phyloP scores from a whole-genome alignment of 2,329 filamentous ascomycete genomes.

The Diaporthe eres region DNA sequence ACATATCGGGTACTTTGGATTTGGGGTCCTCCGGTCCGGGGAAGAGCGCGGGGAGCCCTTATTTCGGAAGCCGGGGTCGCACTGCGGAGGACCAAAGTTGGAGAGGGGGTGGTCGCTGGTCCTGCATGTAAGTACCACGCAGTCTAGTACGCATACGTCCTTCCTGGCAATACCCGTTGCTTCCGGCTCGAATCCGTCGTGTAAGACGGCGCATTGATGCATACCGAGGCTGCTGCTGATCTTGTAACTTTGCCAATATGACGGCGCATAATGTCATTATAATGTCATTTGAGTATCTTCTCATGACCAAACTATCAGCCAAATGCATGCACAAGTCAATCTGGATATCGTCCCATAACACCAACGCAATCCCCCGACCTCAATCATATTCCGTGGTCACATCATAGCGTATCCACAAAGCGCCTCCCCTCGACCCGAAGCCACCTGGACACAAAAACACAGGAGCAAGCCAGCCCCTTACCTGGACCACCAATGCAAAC shows the following conservation, averaged over 20 bases:
- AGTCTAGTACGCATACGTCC: not conserved
- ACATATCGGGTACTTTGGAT: not conserved
- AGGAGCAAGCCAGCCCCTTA: not conserved
- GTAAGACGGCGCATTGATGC: not conserved
- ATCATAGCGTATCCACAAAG: conserved; percentile 9
- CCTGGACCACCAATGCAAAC: not conserved
- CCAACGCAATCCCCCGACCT: conserved; percentile 4
- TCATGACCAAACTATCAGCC: not conserved
- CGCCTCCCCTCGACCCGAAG: not conserved
- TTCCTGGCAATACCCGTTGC: not conserved
- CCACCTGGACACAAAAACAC: not conserved
- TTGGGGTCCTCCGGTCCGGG: conserved; percentile 26
- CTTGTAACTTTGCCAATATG: not conserved
- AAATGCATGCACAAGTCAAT: not conserved
- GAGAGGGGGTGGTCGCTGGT: not conserved
- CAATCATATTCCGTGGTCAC: not conserved
- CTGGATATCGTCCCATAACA: conserved; percentile 31
- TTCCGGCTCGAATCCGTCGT: not conserved
- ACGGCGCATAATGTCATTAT: conserved; percentile 1
- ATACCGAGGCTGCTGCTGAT: not conserved
- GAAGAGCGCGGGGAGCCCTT: conserved; percentile 13
- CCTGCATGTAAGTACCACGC: not conserved
- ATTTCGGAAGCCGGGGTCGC: conserved; percentile 6
- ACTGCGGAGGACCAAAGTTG: conserved; percentile 4
- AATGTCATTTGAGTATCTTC: not conserved